Conservation (phyloP, 331 rosid genomes). For the Phaseolus coccineus region DNA sequence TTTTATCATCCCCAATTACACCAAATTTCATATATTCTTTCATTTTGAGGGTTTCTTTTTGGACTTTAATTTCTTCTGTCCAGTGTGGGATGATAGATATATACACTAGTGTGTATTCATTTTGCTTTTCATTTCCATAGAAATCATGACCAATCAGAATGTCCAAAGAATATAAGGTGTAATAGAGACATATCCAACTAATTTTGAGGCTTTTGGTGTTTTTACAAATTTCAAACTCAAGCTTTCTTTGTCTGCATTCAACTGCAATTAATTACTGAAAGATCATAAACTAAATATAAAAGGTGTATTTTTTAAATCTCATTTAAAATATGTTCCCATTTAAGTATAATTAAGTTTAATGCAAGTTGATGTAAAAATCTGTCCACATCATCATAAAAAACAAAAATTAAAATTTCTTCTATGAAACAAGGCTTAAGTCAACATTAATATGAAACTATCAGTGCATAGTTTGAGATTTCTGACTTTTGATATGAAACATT, state of each 20-base stretch:
- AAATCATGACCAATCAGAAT: constrained; percentile 33
- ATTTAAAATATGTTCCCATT: not conserved
- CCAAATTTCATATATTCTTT: constrained; percentile 16
- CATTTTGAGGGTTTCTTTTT: not conserved
- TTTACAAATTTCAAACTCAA: not conserved
- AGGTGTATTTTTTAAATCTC: not conserved
- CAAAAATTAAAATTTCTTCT: not conserved
- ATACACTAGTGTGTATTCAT: constrained; percentile 18
- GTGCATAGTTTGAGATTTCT: too few species aligned
- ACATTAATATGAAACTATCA: too few species aligned
- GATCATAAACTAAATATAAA: not conserved
- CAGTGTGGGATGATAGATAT: constrained; percentile 34
- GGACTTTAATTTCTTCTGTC: constrained; percentile 20
- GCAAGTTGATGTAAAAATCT: not conserved
- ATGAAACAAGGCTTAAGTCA: too few species aligned
- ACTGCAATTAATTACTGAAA: constrained; percentile 21
- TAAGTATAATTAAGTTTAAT: not conserved
- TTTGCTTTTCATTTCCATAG: constrained; percentile 30
- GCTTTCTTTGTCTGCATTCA: not conserved
- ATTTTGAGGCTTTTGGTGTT: constrained; percentile 17
- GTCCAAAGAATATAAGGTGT: constrained; percentile 12
- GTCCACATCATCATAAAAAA: too few species aligned
- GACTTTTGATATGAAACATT: too few species aligned
- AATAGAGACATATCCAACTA: constrained; percentile 22
- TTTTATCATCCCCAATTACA: constrained; percentile 22